A percentile compares a stretch with the other conserved stretches of the same genome.
Evolutionary conservation across 495 filamentous ascomycete species (phyloP).

Genomic region (Collariella sp.): DNA sequence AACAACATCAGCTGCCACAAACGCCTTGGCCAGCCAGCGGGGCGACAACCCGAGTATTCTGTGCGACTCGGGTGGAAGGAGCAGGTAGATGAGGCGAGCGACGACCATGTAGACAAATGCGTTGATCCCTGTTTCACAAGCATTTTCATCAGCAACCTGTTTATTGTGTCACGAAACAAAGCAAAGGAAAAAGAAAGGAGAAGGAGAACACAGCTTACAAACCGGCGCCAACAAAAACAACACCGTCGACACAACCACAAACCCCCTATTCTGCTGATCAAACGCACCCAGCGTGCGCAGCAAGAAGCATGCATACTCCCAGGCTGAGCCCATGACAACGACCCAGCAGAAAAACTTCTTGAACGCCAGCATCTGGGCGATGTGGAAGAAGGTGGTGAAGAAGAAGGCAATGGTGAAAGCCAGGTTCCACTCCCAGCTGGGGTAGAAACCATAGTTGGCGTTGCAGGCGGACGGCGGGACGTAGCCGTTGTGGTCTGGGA

Average conservation of each 20-base stretch:
- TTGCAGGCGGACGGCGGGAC: slow-evolving; percentile 27
- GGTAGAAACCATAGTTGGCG: slow-evolving; percentile 26
- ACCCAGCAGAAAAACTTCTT: slow-evolving; percentile 42
- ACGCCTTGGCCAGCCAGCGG: slow-evolving; percentile 42
- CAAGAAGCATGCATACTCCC: slow-evolving; percentile 38
- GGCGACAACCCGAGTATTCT: slow-evolving; percentile 42
- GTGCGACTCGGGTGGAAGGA: slow-evolving; percentile 30
- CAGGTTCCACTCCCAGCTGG: slow-evolving; percentile 16
- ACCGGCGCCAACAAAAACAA: slow-evolving; percentile 18
- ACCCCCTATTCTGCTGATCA: slow-evolving; percentile 15
- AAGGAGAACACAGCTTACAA: too few relatives aligned
- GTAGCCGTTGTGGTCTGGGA: slow-evolving; percentile 25
- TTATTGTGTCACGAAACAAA: too few relatives aligned
- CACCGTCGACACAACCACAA: slow-evolving; percentile 5
- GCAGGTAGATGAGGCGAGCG: slow-evolving; percentile 53
- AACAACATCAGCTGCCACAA: slow-evolving; percentile 52
- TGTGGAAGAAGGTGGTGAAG: slow-evolving; percentile 27
- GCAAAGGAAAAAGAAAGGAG: not conserved
- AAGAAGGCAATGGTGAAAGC: slow-evolving; percentile 27
- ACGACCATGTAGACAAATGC: slow-evolving; percentile 26
- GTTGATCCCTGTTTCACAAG: slow-evolving; percentile 13
- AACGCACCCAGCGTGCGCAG: slow-evolving; percentile 15
- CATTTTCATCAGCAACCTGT: too few relatives aligned
- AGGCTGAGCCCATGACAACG: slow-evolving; percentile 38
- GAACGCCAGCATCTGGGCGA: slow-evolving; percentile 21